Evolutionary conservation across 768 basidiomycete genomes (phyloP).

Genomic region (Russula virescens): DNA sequence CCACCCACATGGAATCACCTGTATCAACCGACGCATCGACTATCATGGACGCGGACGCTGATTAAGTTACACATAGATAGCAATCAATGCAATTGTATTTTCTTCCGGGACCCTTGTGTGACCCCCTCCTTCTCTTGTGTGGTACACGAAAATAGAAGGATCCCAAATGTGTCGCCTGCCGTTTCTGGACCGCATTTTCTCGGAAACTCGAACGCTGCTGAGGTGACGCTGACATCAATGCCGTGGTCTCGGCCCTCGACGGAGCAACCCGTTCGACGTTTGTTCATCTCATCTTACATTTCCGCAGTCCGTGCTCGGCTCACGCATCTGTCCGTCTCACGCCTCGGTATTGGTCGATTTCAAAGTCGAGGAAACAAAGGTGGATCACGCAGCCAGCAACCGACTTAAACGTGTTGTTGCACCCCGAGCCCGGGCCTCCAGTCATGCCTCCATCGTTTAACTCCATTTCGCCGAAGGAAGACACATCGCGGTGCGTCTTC

Average conservation of each 20-base stretch:
- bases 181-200: neutral
- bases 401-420: neutral
- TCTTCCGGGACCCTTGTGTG: neutral
- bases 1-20: neutral
- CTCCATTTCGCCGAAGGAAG: constrained; percentile 35
- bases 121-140: neutral
- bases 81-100: constrained; percentile 5
- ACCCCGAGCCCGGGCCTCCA: neutral
- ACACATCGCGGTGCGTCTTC: neutral
- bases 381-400: too few relatives aligned
- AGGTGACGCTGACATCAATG: neutral
- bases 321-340: constrained; percentile 26
- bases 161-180: neutral
- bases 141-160: neutral
- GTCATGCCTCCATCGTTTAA: neutral
- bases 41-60: constrained; percentile 1
- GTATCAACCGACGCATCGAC: neutral
- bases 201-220: neutral
- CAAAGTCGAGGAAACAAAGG: neutral
- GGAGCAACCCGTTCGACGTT: too few relatives aligned
- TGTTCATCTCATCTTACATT: neutral
- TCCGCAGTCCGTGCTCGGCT: too few relatives aligned
- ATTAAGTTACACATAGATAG: constrained; percentile 6
- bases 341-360: constrained; percentile 32
- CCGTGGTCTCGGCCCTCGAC: neutral